Evolutionary conservation across 2,329 filamentous ascomycete genomes (phyloP).

Genomic region (Bisporella sp.): DNA sequence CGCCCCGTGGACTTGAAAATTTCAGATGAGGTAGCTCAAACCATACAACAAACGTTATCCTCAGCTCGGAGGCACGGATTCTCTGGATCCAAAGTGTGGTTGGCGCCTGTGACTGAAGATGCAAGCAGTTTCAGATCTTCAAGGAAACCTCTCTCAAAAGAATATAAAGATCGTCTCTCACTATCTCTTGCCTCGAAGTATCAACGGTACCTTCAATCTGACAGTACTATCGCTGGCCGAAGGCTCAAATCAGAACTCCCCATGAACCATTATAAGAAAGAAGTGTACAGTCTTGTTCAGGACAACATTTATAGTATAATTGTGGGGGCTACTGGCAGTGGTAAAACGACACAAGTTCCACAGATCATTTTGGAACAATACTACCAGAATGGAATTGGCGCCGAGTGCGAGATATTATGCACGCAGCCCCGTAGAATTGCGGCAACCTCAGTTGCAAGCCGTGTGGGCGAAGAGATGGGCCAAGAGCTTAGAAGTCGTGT

Average conservation of each 20-base stretch:
- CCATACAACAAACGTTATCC: not conserved
- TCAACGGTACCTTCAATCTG: too few relatives aligned
- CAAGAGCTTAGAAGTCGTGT: conserved; percentile 73
- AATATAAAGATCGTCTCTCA: too few relatives aligned
- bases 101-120: too few relatives aligned
- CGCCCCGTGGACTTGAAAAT: not conserved
- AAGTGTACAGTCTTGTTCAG: conserved; percentile 76
- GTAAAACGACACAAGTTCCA: conserved; percentile 92
- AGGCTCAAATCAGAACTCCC: conserved; percentile 44
- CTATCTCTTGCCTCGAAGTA: too few relatives aligned
- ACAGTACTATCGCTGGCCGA: too few relatives aligned
- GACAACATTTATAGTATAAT: conserved; percentile 84
- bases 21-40: not conserved
- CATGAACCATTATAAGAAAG: conserved; percentile 75
- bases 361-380: conserved; percentile 91
- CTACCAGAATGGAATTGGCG: conserved; percentile 66
- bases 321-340: conserved; percentile 88
- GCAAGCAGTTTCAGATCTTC: too few relatives aligned
- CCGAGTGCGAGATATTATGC: conserved; percentile 78
- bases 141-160: too few relatives aligned
- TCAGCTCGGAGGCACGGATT: too few relatives aligned
- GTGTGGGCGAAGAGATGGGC: conserved; percentile 86
- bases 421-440: conserved; percentile 93
- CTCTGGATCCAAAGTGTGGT: too few relatives aligned
- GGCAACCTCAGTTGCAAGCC: conserved; percentile 82